Evolutionary conservation across 192 early-diverging fungal species (phyloP), one percentile per base, ranked within the genome.

Genomic region (Coemansia sp.): DNA sequence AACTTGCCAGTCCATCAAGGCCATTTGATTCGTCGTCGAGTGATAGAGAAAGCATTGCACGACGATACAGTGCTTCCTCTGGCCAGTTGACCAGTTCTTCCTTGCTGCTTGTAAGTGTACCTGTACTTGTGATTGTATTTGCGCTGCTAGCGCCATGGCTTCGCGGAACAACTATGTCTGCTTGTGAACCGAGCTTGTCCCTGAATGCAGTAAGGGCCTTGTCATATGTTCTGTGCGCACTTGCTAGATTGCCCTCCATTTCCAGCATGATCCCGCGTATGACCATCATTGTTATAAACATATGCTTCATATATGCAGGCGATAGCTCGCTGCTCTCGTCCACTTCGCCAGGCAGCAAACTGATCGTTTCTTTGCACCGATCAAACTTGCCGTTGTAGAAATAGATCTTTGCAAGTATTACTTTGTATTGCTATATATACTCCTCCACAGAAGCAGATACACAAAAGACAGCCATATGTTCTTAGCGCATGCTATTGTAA

Each of bases 41-140:
- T 45, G 68, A 59, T 66, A 79, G 43, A 30, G 69, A 52, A 42
- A 88, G 58, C 63, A 90, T 72, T 7, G 82, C 68, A 4, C 81
- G 82, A 26, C 88, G 86, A 71, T 91, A 92, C 63, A 92, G 67
- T 18, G 87, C 87, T 60, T 88, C 84, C 58, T 92, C 90, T 10
- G 82, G 66, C 89, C 91, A 91, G 52, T 87, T 78, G 12, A 79
- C 57, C 29, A 88, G 72, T 59, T 91, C 87, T 49, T 84, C 80
- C 10, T 75, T 49, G 46, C 62, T 55, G 52, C 78, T 79, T 2
- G 51, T n/a, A n/a, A n/a, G n/a, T n/a, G n/a, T n/a, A n/a, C n/a
- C n/a, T n/a, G n/a, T n/a, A n/a, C n/a, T n/a, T n/a, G n/a, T n/a
- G n/a, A n/a, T n/a, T n/a, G n/a, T 13, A 30, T 31, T 30, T 4